Evolutionary conservation across 768 basidiomycete species (phyloP).

Genomic region (Nidula microcarpa): DNA sequence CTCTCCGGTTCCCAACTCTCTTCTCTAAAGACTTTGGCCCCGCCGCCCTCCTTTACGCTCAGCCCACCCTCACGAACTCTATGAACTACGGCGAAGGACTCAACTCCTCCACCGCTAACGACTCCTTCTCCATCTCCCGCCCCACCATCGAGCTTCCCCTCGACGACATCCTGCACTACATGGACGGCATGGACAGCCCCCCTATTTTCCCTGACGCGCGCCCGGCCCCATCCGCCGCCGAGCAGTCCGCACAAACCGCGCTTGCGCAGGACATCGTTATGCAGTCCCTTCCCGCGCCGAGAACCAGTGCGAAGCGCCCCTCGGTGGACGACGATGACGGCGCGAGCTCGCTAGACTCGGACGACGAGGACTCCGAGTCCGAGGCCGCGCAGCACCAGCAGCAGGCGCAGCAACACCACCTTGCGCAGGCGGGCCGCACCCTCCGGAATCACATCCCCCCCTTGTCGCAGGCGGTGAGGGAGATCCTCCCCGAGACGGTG

Average conservation of each 20-base stretch:
- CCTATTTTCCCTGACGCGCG: slow-evolving; percentile 8
- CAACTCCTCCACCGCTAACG: slow-evolving; percentile 39
- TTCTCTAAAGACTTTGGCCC: slow-evolving; percentile 79
- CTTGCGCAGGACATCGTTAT: slow-evolving; percentile 24
- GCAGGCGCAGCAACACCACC: not conserved
- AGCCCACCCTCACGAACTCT: slow-evolving; percentile 62
- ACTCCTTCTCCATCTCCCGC: slow-evolving; percentile 60
- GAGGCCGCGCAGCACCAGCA: slow-evolving; percentile 4
- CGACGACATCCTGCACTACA: slow-evolving; percentile 70
- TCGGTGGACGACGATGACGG: slow-evolving; percentile 19
- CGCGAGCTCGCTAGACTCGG: slow-evolving; percentile 7
- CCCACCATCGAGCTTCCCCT: slow-evolving; percentile 85
- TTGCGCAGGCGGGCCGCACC: not conserved
- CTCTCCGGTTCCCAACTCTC: slow-evolving; percentile 68
- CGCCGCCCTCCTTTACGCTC: slow-evolving; percentile 64
- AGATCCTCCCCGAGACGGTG: slow-evolving; percentile 47
- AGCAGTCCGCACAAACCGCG: not conserved
- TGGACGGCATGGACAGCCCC: slow-evolving; percentile 28
- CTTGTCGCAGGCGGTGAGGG: slow-evolving; percentile 37
- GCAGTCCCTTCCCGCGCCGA: slow-evolving; percentile 9
- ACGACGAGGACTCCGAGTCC: slow-evolving; percentile 7
- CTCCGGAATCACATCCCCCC: slow-evolving; percentile 20
- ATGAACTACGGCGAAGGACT: slow-evolving; percentile 81
- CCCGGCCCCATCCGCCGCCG: slow-evolving; percentile 5
- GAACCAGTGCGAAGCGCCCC: not conserved